Evolutionary conservation across 1,284 basidiomycete genomes (phyloP).

Genomic region (Fistulina hepatica): DNA sequence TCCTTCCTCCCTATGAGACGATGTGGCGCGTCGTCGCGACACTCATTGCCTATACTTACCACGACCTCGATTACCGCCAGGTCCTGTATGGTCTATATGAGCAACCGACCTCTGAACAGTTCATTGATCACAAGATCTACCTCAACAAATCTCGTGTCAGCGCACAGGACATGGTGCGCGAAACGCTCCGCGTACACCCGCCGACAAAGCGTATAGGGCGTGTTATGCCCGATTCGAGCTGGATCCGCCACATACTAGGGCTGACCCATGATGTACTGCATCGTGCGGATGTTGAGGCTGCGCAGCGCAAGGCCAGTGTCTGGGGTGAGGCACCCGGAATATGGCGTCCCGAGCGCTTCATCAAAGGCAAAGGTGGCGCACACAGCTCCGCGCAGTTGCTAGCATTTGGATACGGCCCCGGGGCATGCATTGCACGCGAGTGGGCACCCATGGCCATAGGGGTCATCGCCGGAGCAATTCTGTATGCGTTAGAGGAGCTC

Average conservation of each 20-base stretch:
- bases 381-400: slow-evolving; percentile 19
- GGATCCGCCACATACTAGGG: not conserved
- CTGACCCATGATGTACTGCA: slow-evolving; percentile 2
- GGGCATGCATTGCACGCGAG: slow-evolving; percentile 32
- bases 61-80: slow-evolving; percentile 16
- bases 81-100: slow-evolving; percentile 30
- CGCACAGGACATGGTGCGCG: slow-evolving; percentile 30
- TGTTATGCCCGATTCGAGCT: slow-evolving; percentile 4
- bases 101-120: slow-evolving; percentile 27
- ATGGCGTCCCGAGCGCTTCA: slow-evolving; percentile 34
- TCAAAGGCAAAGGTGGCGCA: no score
- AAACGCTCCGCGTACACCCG: slow-evolving; percentile 35
- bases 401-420: slow-evolving; percentile 33
- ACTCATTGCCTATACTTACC: slow-evolving; percentile 24
- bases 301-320: slow-evolving; percentile 29
- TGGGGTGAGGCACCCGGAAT: slow-evolving; percentile 26
- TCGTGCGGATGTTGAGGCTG: slow-evolving; percentile 15
- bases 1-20: slow-evolving; percentile 50
- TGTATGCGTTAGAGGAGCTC: slow-evolving; percentile 23
- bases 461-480: slow-evolving; percentile 31
- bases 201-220: slow-evolving; percentile 34
- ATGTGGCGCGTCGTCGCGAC: slow-evolving; percentile 50
- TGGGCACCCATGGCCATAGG: slow-evolving; percentile 41
- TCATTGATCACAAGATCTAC: slow-evolving; percentile 13
- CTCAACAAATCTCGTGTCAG: slow-evolving; percentile 25